phyloP scores from a whole-genome alignment of 2,329 filamentous ascomycete genomes.

The Aspergillus costaricaensis region DNA sequence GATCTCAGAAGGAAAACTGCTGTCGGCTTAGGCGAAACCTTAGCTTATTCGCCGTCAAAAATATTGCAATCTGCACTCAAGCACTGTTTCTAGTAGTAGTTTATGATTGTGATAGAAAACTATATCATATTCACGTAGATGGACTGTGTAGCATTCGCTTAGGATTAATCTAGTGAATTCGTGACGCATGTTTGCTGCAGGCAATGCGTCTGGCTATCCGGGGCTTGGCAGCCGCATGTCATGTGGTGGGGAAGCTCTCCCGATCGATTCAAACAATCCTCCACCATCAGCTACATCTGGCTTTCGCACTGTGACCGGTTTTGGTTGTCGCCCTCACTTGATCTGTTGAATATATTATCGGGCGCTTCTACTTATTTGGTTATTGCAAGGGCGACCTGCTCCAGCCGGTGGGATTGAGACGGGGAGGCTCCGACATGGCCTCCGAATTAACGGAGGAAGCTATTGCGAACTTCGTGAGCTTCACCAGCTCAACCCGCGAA shows the following conservation, averaged over 20 bases:
- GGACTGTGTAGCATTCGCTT: no score
- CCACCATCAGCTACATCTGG: not conserved
- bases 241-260: slow-evolving; percentile 24
- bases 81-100: no score
- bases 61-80: no score
- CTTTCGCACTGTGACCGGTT: not conserved
- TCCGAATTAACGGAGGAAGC: slow-evolving; percentile 44
- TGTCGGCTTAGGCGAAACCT: no score
- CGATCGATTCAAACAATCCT: not conserved
- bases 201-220: not conserved
- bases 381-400: not conserved
- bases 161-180: not conserved
- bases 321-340: not conserved
- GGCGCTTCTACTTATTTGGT: not conserved
- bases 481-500: slow-evolving; percentile 43
- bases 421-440: slow-evolving; percentile 29
- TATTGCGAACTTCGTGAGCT: slow-evolving; percentile 43
- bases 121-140: no score
- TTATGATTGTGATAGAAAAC: no score
- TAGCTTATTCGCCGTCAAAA: no score
- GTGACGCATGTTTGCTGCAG: not conserved
- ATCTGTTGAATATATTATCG: not conserved
- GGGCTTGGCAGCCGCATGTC: slow-evolving; percentile 21
- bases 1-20: no score
- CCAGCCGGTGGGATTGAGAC: not conserved